Base-by-base conservation (phyloP, 345 rosid genomes). In the Cochlearia excelsa region DNA sequence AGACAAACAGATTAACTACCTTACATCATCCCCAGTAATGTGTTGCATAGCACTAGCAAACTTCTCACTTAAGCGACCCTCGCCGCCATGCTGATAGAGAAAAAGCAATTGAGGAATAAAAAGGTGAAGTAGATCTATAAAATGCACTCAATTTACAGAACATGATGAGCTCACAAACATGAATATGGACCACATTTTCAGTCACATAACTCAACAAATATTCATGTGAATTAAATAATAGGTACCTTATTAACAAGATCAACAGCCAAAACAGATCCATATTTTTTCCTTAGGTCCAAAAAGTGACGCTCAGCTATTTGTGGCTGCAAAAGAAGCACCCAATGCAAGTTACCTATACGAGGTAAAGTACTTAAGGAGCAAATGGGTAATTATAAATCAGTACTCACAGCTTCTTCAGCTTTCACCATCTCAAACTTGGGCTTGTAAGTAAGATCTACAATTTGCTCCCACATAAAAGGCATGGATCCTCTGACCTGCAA, bases 381-480 rank as follows among this genome's bases (percentile, higher is more conserved):
- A 44, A 54, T 29, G n/a, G 23, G 26, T 42, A 46, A 47, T 34
- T 46, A 28, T 51, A 74, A 30, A 49, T 43, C 33, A 42, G 37
- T 9, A 81, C 99, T 83, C 70, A 93, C 99, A 56, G 95, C 95
- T 75, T 84, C 95, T 81, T 89, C 95, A 59, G 89, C 78, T 57
- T 50, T 79, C 69, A 85, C 73, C 61, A 89, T 93, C 78, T 89
- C 97, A 79, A 86, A 89, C 74, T 89, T 87, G 59, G 97, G 99
- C 77, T 92, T 93, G 73, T 89, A 93, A 6, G 86, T 85, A 80
- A 93, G 78, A 74, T 93, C 88, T 56, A 89, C 99, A 76, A 87
- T 79, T 72, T 93, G 99, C 79, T 93, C 94, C 99, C 99, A 93
- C 46, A 68, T 59, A 63, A 93, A 84, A 33, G 99, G 99, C 50